phyloP scores from a whole-genome alignment of 179 eudicot species.

The Corrigiola litoralis region DNA sequence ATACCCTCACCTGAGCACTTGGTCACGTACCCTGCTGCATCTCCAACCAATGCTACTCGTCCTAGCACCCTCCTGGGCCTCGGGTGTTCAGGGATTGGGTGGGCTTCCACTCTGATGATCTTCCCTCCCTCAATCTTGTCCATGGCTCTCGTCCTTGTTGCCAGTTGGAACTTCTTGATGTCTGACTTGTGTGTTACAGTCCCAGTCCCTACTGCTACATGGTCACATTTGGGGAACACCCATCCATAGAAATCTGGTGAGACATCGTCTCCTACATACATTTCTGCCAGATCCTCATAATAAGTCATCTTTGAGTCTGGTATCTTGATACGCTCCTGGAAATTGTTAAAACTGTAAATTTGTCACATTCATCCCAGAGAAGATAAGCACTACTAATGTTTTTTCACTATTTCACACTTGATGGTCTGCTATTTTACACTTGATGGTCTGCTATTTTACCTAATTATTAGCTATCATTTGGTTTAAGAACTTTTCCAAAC shows the following conservation, averaged over 20 bases:
- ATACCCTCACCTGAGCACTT: slow-evolving; percentile 93
- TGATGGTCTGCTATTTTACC: too few species aligned
- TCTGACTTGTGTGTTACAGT: slow-evolving; percentile 93
- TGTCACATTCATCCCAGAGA: not conserved
- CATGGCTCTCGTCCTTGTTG: slow-evolving; percentile 71
- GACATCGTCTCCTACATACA: slow-evolving; percentile 96
- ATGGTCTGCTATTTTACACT: not conserved
- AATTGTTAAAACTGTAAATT: not conserved
- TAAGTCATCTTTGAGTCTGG: slow-evolving; percentile 80
- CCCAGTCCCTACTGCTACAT: slow-evolving; percentile 95
- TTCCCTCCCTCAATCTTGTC: slow-evolving; percentile 84
- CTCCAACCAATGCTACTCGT: slow-evolving; percentile 84
- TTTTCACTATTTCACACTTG: not conserved
- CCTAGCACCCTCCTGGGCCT: slow-evolving; percentile 66
- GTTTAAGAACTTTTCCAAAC: not conserved
- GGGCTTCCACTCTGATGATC: slow-evolving; percentile 94
- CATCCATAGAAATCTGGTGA: slow-evolving; percentile 97
- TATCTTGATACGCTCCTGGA: slow-evolving; percentile 67
- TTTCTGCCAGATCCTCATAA: slow-evolving; percentile 86
- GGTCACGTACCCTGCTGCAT: slow-evolving; percentile 90
- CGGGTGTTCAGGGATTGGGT: slow-evolving; percentile 97
- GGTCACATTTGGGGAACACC: slow-evolving; percentile 98
- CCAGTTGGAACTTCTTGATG: slow-evolving; percentile 83
- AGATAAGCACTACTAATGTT: not conserved
- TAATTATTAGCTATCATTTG: too few species aligned